Base-by-base conservation (phyloP, 768 basidiomycete species). In the Trametes meyenii region DNA sequence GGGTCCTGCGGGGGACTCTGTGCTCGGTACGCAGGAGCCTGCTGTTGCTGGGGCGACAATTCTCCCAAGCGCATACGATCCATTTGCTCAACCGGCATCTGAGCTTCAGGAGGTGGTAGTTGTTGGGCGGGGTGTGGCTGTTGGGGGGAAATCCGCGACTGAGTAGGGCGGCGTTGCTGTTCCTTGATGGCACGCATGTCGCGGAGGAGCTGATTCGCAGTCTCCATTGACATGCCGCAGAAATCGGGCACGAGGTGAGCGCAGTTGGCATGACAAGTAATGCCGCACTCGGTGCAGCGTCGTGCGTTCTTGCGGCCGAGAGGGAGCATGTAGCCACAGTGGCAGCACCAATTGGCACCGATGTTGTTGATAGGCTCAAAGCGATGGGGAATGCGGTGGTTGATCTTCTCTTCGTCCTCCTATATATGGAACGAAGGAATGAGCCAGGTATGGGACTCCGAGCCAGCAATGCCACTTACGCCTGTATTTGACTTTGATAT, bases 161-260 rank as follows among this genome's bases (percentile, higher is more conserved):
- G 71, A 69, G 49, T 77, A 72, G 55, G 67, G 36, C 60, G 74
- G 48, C 58, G 81, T 75, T 39, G 75, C 74, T 60, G 77, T 67
- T 81, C 83, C 74, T 98, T 96, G 78, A 97, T 97, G 70, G 93
- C 91, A 55, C 90, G 88, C 84, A 92, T 88, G 74, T 95, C 90
- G 52, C 89, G 86, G 52, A 99, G 83, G 19, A 99, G 82, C 69
- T 89, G 87, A 73, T 98, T 98, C 50, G 97, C 96, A 39, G 93
- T 96, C 76, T 98, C 96, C 96, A 98, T 98, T 39, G 95, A 94
- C 96, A 99, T 98, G 44, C 97, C 97, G 70, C 97, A 99, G 76
- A 99, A 98, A 76, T 99, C 96, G 60, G 97, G 97, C 42, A 99
- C 97, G 59, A 98, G 85, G 74, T 99, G 97, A 1, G 95, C 92